These are phyloP conservation scores for Leccinum angustisporum DNA, from an alignment of 1,284 basidiomycete genomes.

Conservation along the genomic window DNA sequence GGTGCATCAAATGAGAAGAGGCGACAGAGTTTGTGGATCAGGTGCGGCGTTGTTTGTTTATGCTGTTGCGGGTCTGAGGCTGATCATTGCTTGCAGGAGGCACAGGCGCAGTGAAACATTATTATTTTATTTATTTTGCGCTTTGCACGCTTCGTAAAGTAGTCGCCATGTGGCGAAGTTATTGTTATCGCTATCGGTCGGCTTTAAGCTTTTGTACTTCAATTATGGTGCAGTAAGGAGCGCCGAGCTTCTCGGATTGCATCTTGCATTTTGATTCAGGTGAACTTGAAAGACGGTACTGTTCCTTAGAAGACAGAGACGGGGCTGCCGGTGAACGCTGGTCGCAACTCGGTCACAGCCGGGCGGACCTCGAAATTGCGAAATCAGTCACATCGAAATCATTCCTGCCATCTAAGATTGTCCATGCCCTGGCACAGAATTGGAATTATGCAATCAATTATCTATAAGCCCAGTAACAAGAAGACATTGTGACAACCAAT, in stretches of 20 bases:
- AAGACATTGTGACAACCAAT: too few relatives aligned
- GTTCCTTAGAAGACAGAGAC: too few relatives aligned
- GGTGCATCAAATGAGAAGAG: conserved; percentile 79
- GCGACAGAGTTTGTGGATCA: conserved; percentile 90
- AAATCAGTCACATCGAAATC: too few relatives aligned
- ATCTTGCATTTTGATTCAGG: not conserved
- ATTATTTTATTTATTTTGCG: not conserved
- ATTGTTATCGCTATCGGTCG: conserved; percentile 23
- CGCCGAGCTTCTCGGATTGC: not conserved
- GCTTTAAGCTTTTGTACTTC: not conserved
- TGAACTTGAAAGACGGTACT: too few relatives aligned
- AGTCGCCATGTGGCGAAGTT: not conserved
- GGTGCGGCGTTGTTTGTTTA: conserved; percentile 37
- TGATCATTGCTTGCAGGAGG: conserved; percentile 40
- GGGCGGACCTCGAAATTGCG: too few relatives aligned
- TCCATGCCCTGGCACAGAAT: too few relatives aligned
- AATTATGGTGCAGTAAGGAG: not conserved
- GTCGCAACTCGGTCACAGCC: too few relatives aligned
- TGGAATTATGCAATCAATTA: too few relatives aligned
- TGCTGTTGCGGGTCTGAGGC: not conserved
- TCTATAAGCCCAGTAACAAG: too few relatives aligned
- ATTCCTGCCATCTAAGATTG: too few relatives aligned
- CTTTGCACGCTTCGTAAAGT: not conserved
- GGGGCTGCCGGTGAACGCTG: too few relatives aligned
- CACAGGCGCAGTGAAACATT: conserved; percentile 48